Conservation (phyloP, 2,329 filamentous ascomycete genomes). For the Trichoderma sp. region DNA sequence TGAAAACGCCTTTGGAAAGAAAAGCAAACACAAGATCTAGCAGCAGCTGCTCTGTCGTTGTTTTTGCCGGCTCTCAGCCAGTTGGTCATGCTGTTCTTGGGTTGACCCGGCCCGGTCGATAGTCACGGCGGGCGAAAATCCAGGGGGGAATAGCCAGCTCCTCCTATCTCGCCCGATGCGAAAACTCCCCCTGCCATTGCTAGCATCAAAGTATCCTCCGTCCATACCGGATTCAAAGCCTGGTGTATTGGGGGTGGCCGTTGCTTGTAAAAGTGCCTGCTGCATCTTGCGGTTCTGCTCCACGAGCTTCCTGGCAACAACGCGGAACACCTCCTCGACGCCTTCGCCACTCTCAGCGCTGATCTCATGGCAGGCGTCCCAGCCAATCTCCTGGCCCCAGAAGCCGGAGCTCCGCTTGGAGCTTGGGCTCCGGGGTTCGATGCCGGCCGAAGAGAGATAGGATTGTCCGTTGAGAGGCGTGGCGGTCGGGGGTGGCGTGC, state of each 20-base stretch:
- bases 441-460: slow-evolving; percentile 33
- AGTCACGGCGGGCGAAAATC: slow-evolving; percentile 54
- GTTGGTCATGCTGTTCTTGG: slow-evolving; percentile 35
- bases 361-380: slow-evolving; percentile 98
- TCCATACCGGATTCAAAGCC: slow-evolving; percentile 49
- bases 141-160: slow-evolving; percentile 61
- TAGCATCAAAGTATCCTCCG: slow-evolving; percentile 55
- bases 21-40: neutral
- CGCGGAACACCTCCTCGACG: slow-evolving; percentile 92
- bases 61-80: slow-evolving; percentile 31
- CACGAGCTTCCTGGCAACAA: slow-evolving; percentile 63
- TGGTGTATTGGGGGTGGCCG: slow-evolving; percentile 52
- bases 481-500: slow-evolving; percentile 68
- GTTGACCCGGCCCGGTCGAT: slow-evolving; percentile 46
- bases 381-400: slow-evolving; percentile 91
- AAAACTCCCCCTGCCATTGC: slow-evolving; percentile 53
- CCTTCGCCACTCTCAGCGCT: slow-evolving; percentile 92
- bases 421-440: slow-evolving; percentile 60
- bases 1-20: neutral
- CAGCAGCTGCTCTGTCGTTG: slow-evolving; percentile 37
- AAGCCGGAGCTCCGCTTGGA: slow-evolving; percentile 72
- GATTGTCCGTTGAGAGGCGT: slow-evolving; percentile 39
- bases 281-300: slow-evolving; percentile 66
- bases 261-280: slow-evolving; percentile 58
- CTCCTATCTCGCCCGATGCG: slow-evolving; percentile 58